Percentiles rank a stretch among this genome's conserved stretches.
Evolutionary conservation across 2,329 filamentous ascomycete genomes (phyloP).

Genomic region (Phaeomoniella chlamydospora): DNA sequence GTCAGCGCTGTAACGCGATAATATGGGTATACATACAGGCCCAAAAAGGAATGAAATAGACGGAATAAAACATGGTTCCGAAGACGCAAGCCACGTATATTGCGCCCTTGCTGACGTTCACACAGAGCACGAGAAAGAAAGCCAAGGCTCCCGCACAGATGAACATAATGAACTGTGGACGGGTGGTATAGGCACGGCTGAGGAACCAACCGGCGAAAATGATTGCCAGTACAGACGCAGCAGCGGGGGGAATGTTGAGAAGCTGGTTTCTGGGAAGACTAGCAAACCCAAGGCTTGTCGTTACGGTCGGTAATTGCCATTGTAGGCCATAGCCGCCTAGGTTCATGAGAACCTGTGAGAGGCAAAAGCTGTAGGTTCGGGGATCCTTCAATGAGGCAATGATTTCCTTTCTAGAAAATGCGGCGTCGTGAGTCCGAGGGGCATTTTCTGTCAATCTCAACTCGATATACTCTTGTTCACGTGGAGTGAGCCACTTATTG

Average conservation of each 20-base stretch:
- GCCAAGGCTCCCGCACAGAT: slow-evolving; percentile 25
- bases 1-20: not conserved
- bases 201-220: slow-evolving; percentile 26
- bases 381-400: slow-evolving; percentile 18
- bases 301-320: slow-evolving; percentile 28
- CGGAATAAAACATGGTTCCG: slow-evolving; percentile 27
- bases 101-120: slow-evolving; percentile 20
- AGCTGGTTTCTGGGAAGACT: slow-evolving; percentile 28
- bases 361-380: slow-evolving; percentile 21
- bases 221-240: slow-evolving; percentile 22
- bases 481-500: slow-evolving; percentile 19
- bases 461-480: slow-evolving; percentile 27
- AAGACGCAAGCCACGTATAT: slow-evolving; percentile 31
- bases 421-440: slow-evolving; percentile 20
- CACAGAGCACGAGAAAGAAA: slow-evolving; percentile 29
- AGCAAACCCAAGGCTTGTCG: slow-evolving; percentile 27
- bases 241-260: slow-evolving; percentile 31
- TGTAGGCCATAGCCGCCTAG: slow-evolving; percentile 26
- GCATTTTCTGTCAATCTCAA: slow-evolving; percentile 22
- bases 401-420: slow-evolving; percentile 21
- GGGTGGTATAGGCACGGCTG: slow-evolving; percentile 22
- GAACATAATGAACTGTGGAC: slow-evolving; percentile 25
- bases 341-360: slow-evolving; percentile 23
- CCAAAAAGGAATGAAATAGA: slow-evolving; percentile 33
- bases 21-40: slow-evolving; percentile 15